Evolutionary conservation across 2,329 filamentous ascomycete genomes (phyloP), one percentile per base, ranked within the genome.

Genomic region (Chalaropsis ovoidea): DNA sequence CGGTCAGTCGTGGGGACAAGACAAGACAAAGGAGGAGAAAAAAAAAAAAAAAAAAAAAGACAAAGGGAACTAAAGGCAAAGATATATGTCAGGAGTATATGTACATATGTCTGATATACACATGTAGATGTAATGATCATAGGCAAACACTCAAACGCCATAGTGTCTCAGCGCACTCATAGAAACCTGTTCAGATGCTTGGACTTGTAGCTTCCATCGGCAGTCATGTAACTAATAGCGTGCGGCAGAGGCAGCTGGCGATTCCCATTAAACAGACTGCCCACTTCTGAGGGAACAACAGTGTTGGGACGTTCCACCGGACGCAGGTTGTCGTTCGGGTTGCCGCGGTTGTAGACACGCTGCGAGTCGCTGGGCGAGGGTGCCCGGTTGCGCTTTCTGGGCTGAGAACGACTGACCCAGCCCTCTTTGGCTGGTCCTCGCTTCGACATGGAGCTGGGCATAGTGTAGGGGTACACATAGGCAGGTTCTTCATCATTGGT

Each of bases 201-300:
- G 35, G 42, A 39, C 56, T 65, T 65, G 42, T 61, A 49, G 19
- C n/a, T 52, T 4, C 64, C 64, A 19, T 61, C 64, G 4, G 64
- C 64, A 47, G 64, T 61, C 24, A 61, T 61, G 35, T 39, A 65
- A 3, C 39, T 8, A 15, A 61, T 24, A 24, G 24, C 24, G 17
- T 35, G 2, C 35, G 27, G 27, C 17, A 35, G 13, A 24, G 52
- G 52, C 52, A 35, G 52, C 10, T n/a, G 52, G 31, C 52, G 52
- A n/a, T 58, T 35, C 4, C 27, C 24, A 8, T 17, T 31, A 22
- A 27, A 58, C 3, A 3, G 15, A n/a, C 35, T 58, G 17, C 27
- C 24, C 3, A 13, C 27, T 2, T 58, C 52, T 27, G 52, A 58
- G 11, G 52, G 13, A 5, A n/a, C 24, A n/a, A 35, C 24, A n/a